Base-by-base conservation (phyloP, 257 asterid genomes). In the Solanum clarkiae region DNA sequence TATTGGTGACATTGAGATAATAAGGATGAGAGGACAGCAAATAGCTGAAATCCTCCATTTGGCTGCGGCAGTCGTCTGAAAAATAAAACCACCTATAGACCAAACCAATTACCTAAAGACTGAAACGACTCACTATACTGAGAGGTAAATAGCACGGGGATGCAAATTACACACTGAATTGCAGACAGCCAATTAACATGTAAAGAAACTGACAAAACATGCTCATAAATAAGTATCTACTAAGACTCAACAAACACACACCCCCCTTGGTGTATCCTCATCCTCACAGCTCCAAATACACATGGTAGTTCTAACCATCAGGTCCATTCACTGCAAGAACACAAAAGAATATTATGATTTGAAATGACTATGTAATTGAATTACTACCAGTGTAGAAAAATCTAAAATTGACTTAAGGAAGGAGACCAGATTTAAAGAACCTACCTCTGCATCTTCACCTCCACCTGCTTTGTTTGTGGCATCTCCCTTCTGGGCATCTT, bases 361-460 rank as follows among this genome's bases (percentile, higher is more conserved):
- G 16, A 3, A 84, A 77, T 14, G 42, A 70, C 18, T 3, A 44
- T 17, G n/a, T 2, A 62, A 45, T 44, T 57, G 26, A 82, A 15
- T 82, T 77, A 51, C 82, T 74, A 72, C 36, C 56, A 72, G 8
- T 22, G 54, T 24, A 40, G 22, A 68, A 68, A 85, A 29, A 47
- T 36, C 44, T 17, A 29, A 53, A 26, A 77, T 40, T n/a, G 20
- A 75, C 82, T 22, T 16, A 45, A 40, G 49, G 18, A 45, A 49
- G 49, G 18, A 60, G 47, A 85, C 66, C 40, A 68, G 60, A 69
- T 47, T 29, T 29, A 47, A 80, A 86, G 22, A 72, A 84, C 90
- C 79, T 74, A 93, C 98, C 97, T 94, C 93, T 54, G 91, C 92
- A 85, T 89, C 94, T 20, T 89, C 95, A 66, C 82, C 89, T 54